Evolutionary conservation across 228 moss, liverwort and hornwort genomes (phyloP).

Genomic region (Sphagnum magellanicum): DNA sequence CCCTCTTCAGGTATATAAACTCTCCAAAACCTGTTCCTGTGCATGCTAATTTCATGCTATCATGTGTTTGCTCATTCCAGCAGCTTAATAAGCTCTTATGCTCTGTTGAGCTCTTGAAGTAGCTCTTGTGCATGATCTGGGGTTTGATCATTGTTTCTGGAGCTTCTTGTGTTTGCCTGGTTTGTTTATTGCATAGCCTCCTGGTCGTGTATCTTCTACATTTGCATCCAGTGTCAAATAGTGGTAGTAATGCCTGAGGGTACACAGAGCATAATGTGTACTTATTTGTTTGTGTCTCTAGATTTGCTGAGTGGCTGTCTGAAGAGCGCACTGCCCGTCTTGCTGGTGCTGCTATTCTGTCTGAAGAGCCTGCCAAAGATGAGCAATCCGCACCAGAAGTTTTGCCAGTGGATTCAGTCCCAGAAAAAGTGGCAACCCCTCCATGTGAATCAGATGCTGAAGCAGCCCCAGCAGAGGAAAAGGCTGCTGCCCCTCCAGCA

Average conservation of each 20-base stretch:
- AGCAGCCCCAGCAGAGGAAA: slow-evolving; percentile 19
- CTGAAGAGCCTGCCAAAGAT: background rate
- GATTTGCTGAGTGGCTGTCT: slow-evolving; percentile 64
- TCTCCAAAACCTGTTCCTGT: background rate
- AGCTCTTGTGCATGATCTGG: background rate
- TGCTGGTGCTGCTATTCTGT: background rate
- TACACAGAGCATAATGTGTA: too few species aligned
- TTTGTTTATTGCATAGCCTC: background rate
- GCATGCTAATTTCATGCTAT: background rate
- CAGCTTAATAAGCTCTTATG: background rate
- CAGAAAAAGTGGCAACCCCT: too few species aligned
- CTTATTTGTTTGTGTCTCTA: slow-evolving; percentile 6
- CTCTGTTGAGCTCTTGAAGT: background rate
- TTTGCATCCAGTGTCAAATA: background rate
- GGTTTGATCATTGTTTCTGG: background rate
- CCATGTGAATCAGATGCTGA: too few species aligned
- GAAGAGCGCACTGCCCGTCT: slow-evolving; percentile 39
- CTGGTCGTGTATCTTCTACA: background rate
- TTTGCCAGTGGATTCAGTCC: background rate
- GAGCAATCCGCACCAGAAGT: background rate
- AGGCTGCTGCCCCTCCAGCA: background rate
- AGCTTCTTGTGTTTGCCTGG: background rate
- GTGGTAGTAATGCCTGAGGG: too few species aligned
- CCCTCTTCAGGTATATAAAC: slow-evolving; percentile 40
- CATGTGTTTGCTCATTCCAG: background rate